Base-by-base conservation (phyloP, 306 rosid genomes). In the Herpetospermum pedunculosum region DNA sequence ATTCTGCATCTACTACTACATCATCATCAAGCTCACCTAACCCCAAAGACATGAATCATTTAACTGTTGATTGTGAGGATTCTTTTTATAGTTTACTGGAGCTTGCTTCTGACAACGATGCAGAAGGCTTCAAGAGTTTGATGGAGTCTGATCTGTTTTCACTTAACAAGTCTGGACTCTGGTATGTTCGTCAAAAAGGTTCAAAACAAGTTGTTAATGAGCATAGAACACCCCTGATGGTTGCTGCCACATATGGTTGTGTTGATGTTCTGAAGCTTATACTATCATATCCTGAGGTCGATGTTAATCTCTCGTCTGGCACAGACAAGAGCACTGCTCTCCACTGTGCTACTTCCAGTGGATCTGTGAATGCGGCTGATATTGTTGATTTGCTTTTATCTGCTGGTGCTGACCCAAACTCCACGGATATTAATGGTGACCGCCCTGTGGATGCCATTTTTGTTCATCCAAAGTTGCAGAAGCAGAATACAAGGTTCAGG, bases 301-400 rank as follows among this genome's bases (percentile, higher is more conserved):
- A 85, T 72, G 92, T 90, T 2, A 88, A 92, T 79, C 86, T 85
- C 59, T 81, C 91, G 1, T 87, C 96, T 18, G 88, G 95, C 37
- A 12, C 76, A 8, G 90, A 82, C 77, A 82, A 84, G 75, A 90
- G 85, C 81, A 92, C 98, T 59, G 95, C 96, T 35, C 98, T 92
- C 82, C 98, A 90, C 59, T 92, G 96, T 84, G 98, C 96, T 83
- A 89, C 96, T 15, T 88, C 92, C 1, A 85, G 98, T 18, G 98
- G 98, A 34, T 86, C 98, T 14, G 40, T 77, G 53, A 81, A 90
- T 44, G 92, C 86, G 0, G 76, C 81, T 75, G 90, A 80, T 53
- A 81, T 77, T 70, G 83, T 92, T 2, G 87, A 87, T 81, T 79
- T 92, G 55, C 98, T 92, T 77, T 34, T 92, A 55, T 78, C 86